Evolutionary conservation across 2,329 filamentous ascomycete genomes (phyloP), one percentile per base, ranked within the genome.

Genomic region (Pseudogymnoascus sp.): DNA sequence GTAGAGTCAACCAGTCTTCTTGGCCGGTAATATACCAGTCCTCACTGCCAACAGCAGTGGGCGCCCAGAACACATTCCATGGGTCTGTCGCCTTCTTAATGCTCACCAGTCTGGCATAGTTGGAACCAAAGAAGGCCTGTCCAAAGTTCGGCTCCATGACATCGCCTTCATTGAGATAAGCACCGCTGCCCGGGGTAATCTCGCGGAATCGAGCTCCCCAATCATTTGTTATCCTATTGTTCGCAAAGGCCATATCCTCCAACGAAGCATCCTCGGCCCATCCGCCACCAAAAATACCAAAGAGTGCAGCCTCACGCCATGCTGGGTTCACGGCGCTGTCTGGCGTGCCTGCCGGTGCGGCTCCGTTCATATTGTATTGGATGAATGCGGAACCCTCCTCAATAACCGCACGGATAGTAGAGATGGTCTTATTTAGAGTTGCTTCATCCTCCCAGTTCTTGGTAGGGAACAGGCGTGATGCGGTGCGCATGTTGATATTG

Each of bases 121-220:
- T 65, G 2, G 30, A 13, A 0, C 77, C 78, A 61, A 73, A 80
- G 64, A 79, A 79, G 4, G 67, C 68, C 8, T 71, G 23, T 66
- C 77, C 71, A 66, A 72, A 79, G 57, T 74, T 63, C 0, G 69
- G 69, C 66, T 78, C 70, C 35, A 68, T 68, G 57, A 75, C 73
- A 67, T 80, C 74, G 1, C 74, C 77, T 69, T 82, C 79, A 63
- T 79, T 80, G 71, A 76, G 69, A 66, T 79, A 79, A 1, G 72
- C 69, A 2, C 74, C 76, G 10, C 71, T 68, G 0, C 71, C 72
- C 0, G 76, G 75, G 0, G 74, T 75, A 13, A 72, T 68, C 3
- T 60, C 65, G 62, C 71, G 68, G 26, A 73, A 63, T 35, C 62
- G 61, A 38, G 67, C 65, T 60, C 69, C 66, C 59, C 68, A 66